Evolutionary conservation across 164 flowering plant genomes (phyloP), one percentile per base, ranked within the genome.

Genomic region (Buxus sempervirens): DNA sequence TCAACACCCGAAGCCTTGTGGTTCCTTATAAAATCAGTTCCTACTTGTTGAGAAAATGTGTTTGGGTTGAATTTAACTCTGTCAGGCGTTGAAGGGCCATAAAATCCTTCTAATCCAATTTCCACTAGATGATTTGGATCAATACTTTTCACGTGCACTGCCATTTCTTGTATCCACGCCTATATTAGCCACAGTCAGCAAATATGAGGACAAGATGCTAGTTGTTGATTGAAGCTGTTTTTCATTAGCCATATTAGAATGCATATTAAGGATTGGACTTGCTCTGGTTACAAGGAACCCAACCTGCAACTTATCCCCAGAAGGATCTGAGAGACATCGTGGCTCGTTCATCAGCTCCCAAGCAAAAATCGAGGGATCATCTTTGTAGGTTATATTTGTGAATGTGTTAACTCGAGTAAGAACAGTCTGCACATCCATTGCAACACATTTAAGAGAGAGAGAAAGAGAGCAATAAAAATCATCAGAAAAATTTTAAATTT

Each of bases 261-360:
- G 13, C 8, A 7, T 5, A n/a, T 24, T 20, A n/a, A n/a, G 6
- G 9, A 0, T 55, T 24, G 25, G 23, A 26, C 26, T 25, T 56
- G 27, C 26, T 5, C 21, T 21, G 15, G 15, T 56, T 20, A 8
- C 23, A 36, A 61, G 8, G 10, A 58, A 76, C 49, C 68, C 32
- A 72, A 91, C 98, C 96, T 94, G 97, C 62, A 91, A 70, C 58
- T 41, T 81, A 73, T 89, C 79, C 14, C 97, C 97, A 22, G 94
- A 71, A 38, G 90, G 84, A 83, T 90, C 94, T 27, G 94, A 81
- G 54, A 71, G 51, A 76, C 94, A 88, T n/a, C 94, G 81, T 22
- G 97, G 88, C 76, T 91, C 97, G 54, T 91, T 89, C 85, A 91
- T 91, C 73, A 91, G 70, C 68, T 91, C 97, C 97, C 94, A 95